Evolutionary conservation across 1,139 yeast species (phyloP), one percentile per base, ranked within the genome.

Genomic region (Diutina scorzettiae): DNA sequence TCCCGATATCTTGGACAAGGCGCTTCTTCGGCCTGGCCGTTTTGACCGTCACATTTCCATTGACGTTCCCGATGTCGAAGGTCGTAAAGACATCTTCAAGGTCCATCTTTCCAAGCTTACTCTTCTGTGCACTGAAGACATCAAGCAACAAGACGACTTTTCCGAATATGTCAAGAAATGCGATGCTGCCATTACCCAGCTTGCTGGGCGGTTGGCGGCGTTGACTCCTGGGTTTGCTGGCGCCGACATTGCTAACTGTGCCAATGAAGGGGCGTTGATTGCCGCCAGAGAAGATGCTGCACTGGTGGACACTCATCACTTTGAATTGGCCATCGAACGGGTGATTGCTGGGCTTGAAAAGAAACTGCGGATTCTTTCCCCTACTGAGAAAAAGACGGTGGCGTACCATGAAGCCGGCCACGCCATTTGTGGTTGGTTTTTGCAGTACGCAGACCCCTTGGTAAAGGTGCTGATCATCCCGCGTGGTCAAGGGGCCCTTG

Each of bases 381-480:
- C 82, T 5, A 91, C 83, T 46, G 96, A 91, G 61, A 84, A 86
- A 61, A 78, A 67, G 48, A 78, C 86, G 41, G 96, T 91, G 45
- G 98, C 98, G 0, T 93, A 85, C 57, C 98, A 91, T 58, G 98
- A 91, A 63, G 98, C 98, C 2, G 98, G 98, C 0, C 98, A 91
- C 61, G 98, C 98, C 4, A 78, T 91, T 46, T 89, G 97, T 63
- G 98, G 98, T 11, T 91, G 98, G 98, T 87, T 66, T 57, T 71
- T 91, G 54, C 76, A 79, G 62, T 73, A 73, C 61, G 96, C 97
- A 2, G 95, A 87, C 56, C 98, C 98, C 8, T 67, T 91, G 48
- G 73, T 91, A 50, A 91, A 91, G 63, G 98, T 91, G 16, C 85
- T 96, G 5, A 91, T 91, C 54, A 86, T 91, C 48, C 98, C 98